Conservation (phyloP, 306 rosid genomes). For the Casuarina cunninghamiana region DNA sequence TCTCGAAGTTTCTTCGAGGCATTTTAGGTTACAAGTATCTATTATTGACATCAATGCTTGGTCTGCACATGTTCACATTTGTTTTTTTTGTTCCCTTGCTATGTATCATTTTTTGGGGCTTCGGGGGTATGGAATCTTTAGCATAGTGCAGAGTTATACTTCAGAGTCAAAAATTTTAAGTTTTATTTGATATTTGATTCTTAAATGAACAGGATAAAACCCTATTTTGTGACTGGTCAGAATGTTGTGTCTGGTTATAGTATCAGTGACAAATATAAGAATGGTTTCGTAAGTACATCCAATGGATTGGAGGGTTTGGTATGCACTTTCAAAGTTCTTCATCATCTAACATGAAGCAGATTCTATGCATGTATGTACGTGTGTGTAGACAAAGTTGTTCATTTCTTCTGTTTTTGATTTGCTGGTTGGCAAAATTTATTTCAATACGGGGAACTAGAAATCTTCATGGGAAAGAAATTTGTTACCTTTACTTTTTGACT, state of each 20-base stretch:
- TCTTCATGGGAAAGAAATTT: not conserved
- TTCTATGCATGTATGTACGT: not conserved
- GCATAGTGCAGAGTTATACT: no score
- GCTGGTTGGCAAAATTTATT: not conserved
- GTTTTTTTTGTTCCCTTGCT: not conserved
- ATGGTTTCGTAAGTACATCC: not conserved
- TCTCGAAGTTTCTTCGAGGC: not conserved
- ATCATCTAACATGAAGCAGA: not conserved
- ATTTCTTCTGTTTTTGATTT: not conserved
- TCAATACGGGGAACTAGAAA: not conserved
- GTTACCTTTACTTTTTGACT: not conserved
- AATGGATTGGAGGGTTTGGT: not conserved
- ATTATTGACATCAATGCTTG: not conserved
- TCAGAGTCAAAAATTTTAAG: no score
- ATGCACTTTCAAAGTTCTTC: not conserved
- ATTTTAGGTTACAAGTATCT: not conserved
- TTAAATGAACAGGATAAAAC: no score
- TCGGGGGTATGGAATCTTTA: no score
- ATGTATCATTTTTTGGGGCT: not conserved
- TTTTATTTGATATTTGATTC: no score
- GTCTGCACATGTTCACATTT: not conserved
- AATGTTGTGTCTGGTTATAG: not conserved
- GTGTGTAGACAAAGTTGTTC: not conserved
- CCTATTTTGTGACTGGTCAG: not conserved
- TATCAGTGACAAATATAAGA: not conserved